Evolutionary conservation across 108 stramenopile genomes (phyloP), one percentile per base, ranked within the genome.

Genomic region (Conticribra weissflogii): DNA sequence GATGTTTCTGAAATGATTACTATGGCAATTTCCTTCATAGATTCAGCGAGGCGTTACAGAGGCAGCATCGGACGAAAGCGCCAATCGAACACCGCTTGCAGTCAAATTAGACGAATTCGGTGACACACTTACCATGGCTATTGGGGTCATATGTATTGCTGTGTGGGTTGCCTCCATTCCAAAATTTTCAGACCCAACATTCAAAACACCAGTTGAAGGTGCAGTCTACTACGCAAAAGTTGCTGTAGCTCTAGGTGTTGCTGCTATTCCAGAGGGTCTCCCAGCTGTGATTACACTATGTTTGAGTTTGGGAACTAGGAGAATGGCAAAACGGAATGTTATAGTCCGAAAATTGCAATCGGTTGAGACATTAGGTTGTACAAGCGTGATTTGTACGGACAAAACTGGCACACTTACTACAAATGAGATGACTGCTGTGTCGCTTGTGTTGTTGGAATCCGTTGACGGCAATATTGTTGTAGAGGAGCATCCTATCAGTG

Each of bases 331-430:
- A 74, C 82, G 92, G 19, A 91, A 92, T 68, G 92, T 93, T 8
- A 86, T 93, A 68, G 92, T 93, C 19, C 81, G 92, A 32, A 89
- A 92, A 72, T 80, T 98, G 24, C 97, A 94, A 29, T 88, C 89
- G 23, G 98, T 98, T 5, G 99, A 99, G 82, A 98, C 99, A 15
- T 80, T 99, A 69, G 99, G 99, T 27, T 97, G 89, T 18, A 96
- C 93, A 7, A 84, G 87, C 45, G 95, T 96, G 54, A 96, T 98
- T 62, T 97, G 96, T 76, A 73, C 63, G 23, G 99, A 99, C 85
- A 98, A 99, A 76, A 99, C 99, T 5, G 99, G 99, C 29, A 99
- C 99, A 15, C 78, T 99, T 2, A 99, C 99, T 1, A 94, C 96
- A 46, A 98, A 98, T 83, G 89, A 95, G 78, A 98, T 98, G 99